These are phyloP conservation scores for Trichoderma gracile DNA, from an alignment of 2,329 filamentous ascomycete species.

Conservation along the genomic window DNA sequence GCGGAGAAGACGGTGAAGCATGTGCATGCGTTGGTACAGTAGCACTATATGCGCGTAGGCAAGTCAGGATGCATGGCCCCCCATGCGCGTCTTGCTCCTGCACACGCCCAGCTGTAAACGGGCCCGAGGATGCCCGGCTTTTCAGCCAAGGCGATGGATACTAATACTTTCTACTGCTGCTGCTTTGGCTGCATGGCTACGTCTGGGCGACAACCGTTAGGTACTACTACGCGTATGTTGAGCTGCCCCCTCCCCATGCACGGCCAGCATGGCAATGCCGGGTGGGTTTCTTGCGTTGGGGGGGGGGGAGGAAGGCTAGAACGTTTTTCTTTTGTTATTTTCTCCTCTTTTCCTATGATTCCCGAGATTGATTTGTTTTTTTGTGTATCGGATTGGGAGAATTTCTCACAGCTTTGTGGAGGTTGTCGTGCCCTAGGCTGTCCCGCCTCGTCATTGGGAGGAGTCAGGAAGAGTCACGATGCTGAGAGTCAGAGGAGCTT, in stretches of 20 bases:
- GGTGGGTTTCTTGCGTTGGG: too few species aligned
- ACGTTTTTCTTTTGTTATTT: slow-evolving; percentile 1
- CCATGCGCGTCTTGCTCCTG: background rate
- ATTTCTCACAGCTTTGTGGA: too few species aligned
- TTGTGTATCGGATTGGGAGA: background rate
- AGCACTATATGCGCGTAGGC: background rate
- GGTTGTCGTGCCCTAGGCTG: background rate
- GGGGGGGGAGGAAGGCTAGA: background rate
- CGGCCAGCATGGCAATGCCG: slow-evolving; percentile 21
- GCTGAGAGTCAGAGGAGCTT: background rate
- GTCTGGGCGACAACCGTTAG: slow-evolving; percentile 19
- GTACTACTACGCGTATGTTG: too few species aligned
- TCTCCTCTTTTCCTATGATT: background rate
- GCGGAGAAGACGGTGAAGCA: too few species aligned
- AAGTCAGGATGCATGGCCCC: slow-evolving; percentile 18
- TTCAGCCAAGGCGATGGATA: background rate
- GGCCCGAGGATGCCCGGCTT: background rate
- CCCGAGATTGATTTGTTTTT: background rate
- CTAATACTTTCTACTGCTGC: background rate
- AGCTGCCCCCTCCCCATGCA: slow-evolving; percentile 3
- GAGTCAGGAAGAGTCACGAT: background rate
- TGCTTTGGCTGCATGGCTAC: background rate
- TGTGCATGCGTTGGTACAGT: background rate
- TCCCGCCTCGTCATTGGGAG: background rate
- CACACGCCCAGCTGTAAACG: background rate